These are phyloP conservation scores for Gracilaria vermiculophylla DNA, from an alignment of 23 red algal genomes.

Conservation along the genomic window DNA sequence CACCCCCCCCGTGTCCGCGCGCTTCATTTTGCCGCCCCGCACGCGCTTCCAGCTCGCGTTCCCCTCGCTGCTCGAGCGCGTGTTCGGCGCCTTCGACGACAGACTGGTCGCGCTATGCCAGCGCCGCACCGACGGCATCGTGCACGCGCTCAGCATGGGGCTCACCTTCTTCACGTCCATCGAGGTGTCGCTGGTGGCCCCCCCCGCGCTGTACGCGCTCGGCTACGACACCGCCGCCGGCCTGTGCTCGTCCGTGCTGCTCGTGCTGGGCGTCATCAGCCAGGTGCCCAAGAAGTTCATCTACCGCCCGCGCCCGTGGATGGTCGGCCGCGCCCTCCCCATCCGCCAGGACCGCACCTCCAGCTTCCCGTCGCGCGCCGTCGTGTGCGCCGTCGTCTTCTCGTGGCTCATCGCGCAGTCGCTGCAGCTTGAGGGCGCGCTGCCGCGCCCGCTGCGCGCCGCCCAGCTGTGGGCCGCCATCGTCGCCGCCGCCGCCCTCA, in stretches of 20 bases:
- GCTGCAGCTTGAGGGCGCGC: slow-evolving; percentile 8
- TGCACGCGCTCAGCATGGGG: slow-evolving; percentile 32
- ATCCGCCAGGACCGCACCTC: slow-evolving; percentile 74
- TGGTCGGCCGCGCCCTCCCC: slow-evolving; percentile 67
- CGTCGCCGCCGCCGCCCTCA: slow-evolving; percentile 5
- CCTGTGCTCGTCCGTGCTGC: slow-evolving; percentile 43
- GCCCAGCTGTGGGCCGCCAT: slow-evolving; percentile 22
- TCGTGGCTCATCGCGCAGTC: slow-evolving; percentile 51
- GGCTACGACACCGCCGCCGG: slow-evolving; percentile 68
- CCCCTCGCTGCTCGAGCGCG: slow-evolving; percentile 4
- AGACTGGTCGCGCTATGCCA: slow-evolving; percentile 39
- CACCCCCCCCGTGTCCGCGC: neutral
- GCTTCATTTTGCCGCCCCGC: neutral
- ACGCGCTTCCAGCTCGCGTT: slow-evolving; percentile 53
- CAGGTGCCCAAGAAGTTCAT: slow-evolving; percentile 90
- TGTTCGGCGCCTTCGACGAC: slow-evolving; percentile 58
- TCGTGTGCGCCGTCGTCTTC: slow-evolving; percentile 79
- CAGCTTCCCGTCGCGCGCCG: slow-evolving; percentile 76
- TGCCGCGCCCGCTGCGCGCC: neutral
- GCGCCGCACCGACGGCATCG: slow-evolving; percentile 19
- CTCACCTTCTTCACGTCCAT: slow-evolving; percentile 79
- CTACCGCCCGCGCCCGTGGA: slow-evolving; percentile 76
- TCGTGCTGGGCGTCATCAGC: slow-evolving; percentile 67
- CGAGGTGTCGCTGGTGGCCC: slow-evolving; percentile 57
- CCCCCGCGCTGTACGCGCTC: slow-evolving; percentile 62